Conservation (phyloP, 352 stramenopile genomes). For the Globisporangium radiosum region DNA sequence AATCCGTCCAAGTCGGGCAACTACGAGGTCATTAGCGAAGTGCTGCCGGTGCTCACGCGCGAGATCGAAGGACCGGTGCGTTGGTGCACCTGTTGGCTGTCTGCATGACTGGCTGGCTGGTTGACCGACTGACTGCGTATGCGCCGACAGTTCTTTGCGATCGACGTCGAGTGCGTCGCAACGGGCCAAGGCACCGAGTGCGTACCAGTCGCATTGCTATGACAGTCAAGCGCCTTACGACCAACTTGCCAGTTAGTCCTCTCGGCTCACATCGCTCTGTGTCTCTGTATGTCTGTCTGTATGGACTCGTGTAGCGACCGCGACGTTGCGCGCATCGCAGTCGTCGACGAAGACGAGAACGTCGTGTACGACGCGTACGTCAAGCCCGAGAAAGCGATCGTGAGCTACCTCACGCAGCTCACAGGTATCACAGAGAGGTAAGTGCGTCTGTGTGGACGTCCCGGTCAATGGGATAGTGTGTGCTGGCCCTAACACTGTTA, state of each 20-base stretch:
- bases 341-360: constrained; percentile 85
- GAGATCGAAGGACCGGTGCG: constrained; percentile 73
- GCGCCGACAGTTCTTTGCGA: constrained; percentile 74
- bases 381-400: constrained; percentile 74
- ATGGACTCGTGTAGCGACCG: constrained; percentile 52
- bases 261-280: neutral
- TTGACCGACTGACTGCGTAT: neutral
- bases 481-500: neutral
- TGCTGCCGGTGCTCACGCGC: constrained; percentile 63
- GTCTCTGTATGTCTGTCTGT: neutral
- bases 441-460: neutral
- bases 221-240: neutral
- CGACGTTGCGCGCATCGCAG: constrained; percentile 84
- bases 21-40: constrained; percentile 69
- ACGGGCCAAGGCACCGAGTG: constrained; percentile 76
- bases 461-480: too few species aligned
- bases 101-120: neutral
- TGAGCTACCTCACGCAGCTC: constrained; percentile 90
- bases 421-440: constrained; percentile 82
- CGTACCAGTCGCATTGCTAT: constrained; percentile 7
- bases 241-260: neutral
- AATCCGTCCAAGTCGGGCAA: constrained; percentile 60
- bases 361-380: constrained; percentile 86
- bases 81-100: constrained; percentile 9
- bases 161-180: constrained; percentile 92